Evolutionary conservation across 768 basidiomycete species (phyloP).

Genomic region (Collybiopsis confluens): DNA sequence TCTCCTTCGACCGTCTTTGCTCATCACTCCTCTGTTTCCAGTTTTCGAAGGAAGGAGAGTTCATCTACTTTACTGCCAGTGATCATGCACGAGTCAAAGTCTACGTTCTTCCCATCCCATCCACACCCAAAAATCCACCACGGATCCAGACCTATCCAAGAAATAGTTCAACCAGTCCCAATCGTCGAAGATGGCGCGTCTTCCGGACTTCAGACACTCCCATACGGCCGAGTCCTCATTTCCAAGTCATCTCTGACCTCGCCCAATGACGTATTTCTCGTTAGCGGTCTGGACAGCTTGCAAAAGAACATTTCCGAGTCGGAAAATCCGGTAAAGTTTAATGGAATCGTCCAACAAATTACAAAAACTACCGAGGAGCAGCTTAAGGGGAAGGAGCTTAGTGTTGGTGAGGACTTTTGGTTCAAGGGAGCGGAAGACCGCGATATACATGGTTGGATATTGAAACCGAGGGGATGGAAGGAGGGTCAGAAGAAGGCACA

Average conservation of each 20-base stretch:
- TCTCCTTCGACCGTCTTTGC: background rate
- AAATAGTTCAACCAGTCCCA: conserved; percentile 50
- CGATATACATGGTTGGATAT: conserved; percentile 78
- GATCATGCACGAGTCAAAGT: conserved; percentile 77
- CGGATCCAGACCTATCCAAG: conserved; percentile 41
- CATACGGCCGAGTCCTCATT: conserved; percentile 61
- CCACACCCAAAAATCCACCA: conserved; percentile 53
- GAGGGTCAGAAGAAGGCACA: conserved; percentile 65
- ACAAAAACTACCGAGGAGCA: conserved; percentile 60
- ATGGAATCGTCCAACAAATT: conserved; percentile 45
- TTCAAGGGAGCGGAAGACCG: conserved; percentile 79
- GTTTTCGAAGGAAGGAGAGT: conserved; percentile 72
- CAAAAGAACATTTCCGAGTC: conserved; percentile 35
- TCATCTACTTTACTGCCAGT: conserved; percentile 71
- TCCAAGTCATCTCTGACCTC: conserved; percentile 68
- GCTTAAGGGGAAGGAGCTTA: conserved; percentile 55
- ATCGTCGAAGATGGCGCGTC: conserved; percentile 57
- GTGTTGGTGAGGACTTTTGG: conserved; percentile 77
- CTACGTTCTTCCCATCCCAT: conserved; percentile 63
- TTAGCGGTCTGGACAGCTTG: conserved; percentile 43
- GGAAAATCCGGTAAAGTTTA: conserved; percentile 22
- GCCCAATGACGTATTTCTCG: conserved; percentile 76
- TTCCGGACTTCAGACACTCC: conserved; percentile 59
- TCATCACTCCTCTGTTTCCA: conserved; percentile 20
- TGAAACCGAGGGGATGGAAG: conserved; percentile 78